Evolutionary conservation across 495 filamentous ascomycete genomes (phyloP), one percentile per base, ranked within the genome.

Genomic region (Elasticomyces elasticus): DNA sequence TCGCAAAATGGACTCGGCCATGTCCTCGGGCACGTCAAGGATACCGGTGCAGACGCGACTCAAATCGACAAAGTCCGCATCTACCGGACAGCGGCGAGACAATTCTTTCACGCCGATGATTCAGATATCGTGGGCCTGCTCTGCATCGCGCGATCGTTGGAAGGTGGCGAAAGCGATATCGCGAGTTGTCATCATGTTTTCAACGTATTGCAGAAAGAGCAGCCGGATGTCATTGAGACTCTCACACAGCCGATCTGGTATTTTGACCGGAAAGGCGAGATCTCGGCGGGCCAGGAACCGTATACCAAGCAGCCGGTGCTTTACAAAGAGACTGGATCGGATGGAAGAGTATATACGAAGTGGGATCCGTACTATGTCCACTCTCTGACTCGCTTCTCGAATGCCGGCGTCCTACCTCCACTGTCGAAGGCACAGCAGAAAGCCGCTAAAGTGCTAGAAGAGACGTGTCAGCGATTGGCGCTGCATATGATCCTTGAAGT

Each of bases 231-330:
- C 11, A 77, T 85, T 0, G 78, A 83, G 68, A 79, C 79, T 26
- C 72, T 95, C 49, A 83, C 84, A 2, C 67, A 81, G 54, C 87
- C 89, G 0, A 82, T 85, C 59, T 95, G 89, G 89, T 92, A 94
- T 71, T 92, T 94, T 64, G 89, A 94, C 67, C 86, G 89, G 52
- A 95, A 95, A 68, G 89, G 89, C 37, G 89, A 94, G 71, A 80
- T 77, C 3, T 81, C 76, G 22, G 72, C 74, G 33, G 87, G 86
- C 28, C 74, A 94, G 69, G 79, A 89, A 31, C 81, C 82, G 51
- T 95, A 79, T 62, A 84, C 89, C 63, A 75, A 76, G 24, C 80
- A 80, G 20, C 77, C 78, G 25, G 80, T 94, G 1, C 75, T 94
- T 40, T 94, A 89, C 67, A 72, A 87, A 1, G 88, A 81, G 64